Evolutionary conservation across 192 early-diverging fungal genomes (phyloP), one percentile per base, ranked within the genome.

Genomic region (Umbelopsis sp.): DNA sequence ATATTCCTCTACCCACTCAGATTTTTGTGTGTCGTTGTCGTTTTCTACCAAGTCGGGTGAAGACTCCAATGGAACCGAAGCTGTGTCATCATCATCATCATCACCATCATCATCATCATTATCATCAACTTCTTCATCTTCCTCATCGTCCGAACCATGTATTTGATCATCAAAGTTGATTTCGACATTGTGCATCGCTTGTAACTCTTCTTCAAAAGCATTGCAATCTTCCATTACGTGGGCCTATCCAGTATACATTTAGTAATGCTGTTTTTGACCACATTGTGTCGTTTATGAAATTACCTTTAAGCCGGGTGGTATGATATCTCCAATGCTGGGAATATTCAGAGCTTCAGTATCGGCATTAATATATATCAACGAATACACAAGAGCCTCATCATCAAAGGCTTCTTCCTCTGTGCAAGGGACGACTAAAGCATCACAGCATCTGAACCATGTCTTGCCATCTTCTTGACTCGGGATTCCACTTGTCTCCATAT

Each of bases 401-500:
- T 31, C 49, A 11, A 66, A 38, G 0, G 76, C 74, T 9, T 70
- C 71, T 16, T 73, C 74, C 45, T 66, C 68, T 2, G 71, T 76
- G 14, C 59, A 68, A 12, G 56, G 8, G 9, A 45, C 51, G 47
- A 80, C 74, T 4, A 34, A 31, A 4, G 79, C 71, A 70, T 80
- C 79, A 49, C 74, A 70, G 59, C 75, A 80, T 26, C 67, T 71
- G 31, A 76, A 73, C 79, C 79, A 80, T 3, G 51, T 51, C 31
- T 59, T 26, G n/a, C 14, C 26, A 45, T 74, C 77, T 17, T 71
- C 69, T 5, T 70, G n/a, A 6, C 22, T n/a, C 20, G 53, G 38
- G 8, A 36, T 14, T 4, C 45, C 45, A 10, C 29, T 65, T 25
- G 68, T 70, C 14, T 62, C 71, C 0, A 77, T 70, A 69, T 71